Base-by-base conservation (phyloP, 352 stramenopile genomes). In the Elongisporangium anandrum region DNA sequence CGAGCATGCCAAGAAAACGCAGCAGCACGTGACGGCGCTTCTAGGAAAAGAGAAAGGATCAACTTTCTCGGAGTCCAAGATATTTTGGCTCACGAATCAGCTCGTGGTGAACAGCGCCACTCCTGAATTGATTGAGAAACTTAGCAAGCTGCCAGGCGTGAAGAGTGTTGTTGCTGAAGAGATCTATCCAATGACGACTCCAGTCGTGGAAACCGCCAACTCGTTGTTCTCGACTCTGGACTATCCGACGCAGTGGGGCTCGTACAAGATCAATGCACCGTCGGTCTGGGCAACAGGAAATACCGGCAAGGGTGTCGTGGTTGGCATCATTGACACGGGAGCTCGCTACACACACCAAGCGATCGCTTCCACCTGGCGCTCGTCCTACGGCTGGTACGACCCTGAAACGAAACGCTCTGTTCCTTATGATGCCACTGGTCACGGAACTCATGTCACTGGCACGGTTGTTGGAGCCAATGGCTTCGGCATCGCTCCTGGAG, bases 21-120 rank as follows among this genome's bases (percentile, higher is more conserved):
- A 87, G 53, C 53, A 65, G 2, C 52, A 54, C 4, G 61, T 87
- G 3, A 54, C 60, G 2, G 54, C 67, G 4, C 22, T 78, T 4
- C 58, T 85, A 4, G 52, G 65, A 1, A 73, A 68, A 50, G 53
- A 59, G 0, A 26, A 41, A 6, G 52, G 51, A 19, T 50, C 39
- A 4, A 34, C 63, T 10, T 81, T 76, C 49, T 61, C 65, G 3
- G 50, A 60, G 2, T 64, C 64, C 4, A 56, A 79, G 41, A 84
- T 62, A n/a, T 84, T 79, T 23, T 90, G 80, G 80, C 61, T 90
- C 23, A 84, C 78, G 1, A 88, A 88, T 57, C 72, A 87, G 21
- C 26, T 90, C 15, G 81, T 76, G 56, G 63, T 91, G 5, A 59
- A 79, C 12, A 63, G 70, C 19, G 79, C 73, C 16, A 82, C 81